Conservation (phyloP, 495 filamentous ascomycete species). For the Corynascus novoguineensis region DNA sequence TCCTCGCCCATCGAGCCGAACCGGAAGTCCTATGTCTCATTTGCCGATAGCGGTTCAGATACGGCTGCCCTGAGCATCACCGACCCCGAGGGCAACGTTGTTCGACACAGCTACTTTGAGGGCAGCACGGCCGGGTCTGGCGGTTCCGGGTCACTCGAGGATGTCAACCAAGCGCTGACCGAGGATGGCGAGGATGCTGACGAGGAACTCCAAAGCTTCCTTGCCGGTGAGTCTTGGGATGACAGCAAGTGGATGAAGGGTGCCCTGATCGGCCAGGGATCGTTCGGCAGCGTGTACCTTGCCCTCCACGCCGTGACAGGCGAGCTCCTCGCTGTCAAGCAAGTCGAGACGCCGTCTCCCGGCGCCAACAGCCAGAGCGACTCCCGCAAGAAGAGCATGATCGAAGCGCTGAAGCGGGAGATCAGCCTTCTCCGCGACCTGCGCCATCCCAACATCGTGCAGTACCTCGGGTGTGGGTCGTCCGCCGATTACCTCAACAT, state of each 20-base stretch:
- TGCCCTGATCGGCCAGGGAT: slow-evolving; percentile 91
- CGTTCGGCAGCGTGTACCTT: slow-evolving; percentile 93
- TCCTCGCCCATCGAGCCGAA: slow-evolving; percentile 75
- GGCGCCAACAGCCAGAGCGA: slow-evolving; percentile 74
- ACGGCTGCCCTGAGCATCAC: slow-evolving; percentile 57
- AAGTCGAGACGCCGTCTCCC: slow-evolving; percentile 86
- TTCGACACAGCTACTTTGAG: slow-evolving; percentile 75
- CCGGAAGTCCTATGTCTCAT: slow-evolving; percentile 93
- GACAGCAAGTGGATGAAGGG: slow-evolving; percentile 99
- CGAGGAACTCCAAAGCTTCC: slow-evolving; percentile 69
- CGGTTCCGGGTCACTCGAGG: slow-evolving; percentile 50
- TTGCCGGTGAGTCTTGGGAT: slow-evolving; percentile 88
- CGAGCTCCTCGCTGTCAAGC: slow-evolving; percentile 97
- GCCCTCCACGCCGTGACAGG: slow-evolving; percentile 96
- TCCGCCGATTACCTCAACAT: slow-evolving; percentile 94
- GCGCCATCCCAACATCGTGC: slow-evolving; percentile 95
- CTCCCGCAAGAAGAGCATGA: slow-evolving; percentile 93
- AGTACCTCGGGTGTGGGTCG: slow-evolving; percentile 90
- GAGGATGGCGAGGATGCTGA: slow-evolving; percentile 87
- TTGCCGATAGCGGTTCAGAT: slow-evolving; percentile 71
- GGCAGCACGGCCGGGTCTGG: slow-evolving; percentile 67
- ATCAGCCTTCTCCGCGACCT: slow-evolving; percentile 91
- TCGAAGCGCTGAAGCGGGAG: slow-evolving; percentile 92
- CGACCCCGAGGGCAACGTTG: slow-evolving; percentile 65
- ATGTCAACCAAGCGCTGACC: slow-evolving; percentile 59